These are phyloP conservation scores for Raffaelea ambrosiae DNA, from an alignment of 2,329 filamentous ascomycete species.

Conservation along the genomic window DNA sequence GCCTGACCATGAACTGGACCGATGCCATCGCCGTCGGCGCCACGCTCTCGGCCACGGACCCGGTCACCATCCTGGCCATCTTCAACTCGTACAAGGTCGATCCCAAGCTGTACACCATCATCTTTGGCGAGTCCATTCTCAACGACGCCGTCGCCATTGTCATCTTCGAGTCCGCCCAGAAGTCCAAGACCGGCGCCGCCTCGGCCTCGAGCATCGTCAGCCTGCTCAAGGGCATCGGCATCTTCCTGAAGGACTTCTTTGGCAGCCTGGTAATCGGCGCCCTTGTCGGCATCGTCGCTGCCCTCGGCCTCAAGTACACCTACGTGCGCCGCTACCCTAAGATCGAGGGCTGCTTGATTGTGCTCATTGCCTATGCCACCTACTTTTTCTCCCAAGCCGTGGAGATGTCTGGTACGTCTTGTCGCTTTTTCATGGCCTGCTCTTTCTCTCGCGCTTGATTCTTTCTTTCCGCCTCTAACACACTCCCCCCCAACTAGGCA, in stretches of 20 bases:
- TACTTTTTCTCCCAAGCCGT: constrained; percentile 98
- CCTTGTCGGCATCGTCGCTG: constrained; percentile 76
- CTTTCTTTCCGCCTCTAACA: constrained; percentile 1
- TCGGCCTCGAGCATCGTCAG: constrained; percentile 68
- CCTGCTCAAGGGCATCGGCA: constrained; percentile 83
- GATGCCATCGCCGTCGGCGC: constrained; percentile 96
- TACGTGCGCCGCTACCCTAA: constrained; percentile 87
- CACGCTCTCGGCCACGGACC: constrained; percentile 92
- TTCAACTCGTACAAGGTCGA: constrained; percentile 99
- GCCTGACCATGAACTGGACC: constrained; percentile 79
- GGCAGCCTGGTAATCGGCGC: constrained; percentile 86
- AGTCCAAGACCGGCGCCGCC: constrained; percentile 71
- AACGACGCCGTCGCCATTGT: constrained; percentile 99
- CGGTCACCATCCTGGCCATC: constrained; percentile 94
- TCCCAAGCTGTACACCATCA: constrained; percentile 95
- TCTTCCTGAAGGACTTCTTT: constrained; percentile 95
- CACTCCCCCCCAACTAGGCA: constrained; percentile 53
- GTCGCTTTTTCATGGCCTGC: background rate
- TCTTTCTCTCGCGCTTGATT: background rate
- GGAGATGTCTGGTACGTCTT: constrained; percentile 76
- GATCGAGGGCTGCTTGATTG: constrained; percentile 90
- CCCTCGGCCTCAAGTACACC: constrained; percentile 86
- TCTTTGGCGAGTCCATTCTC: constrained; percentile 95
- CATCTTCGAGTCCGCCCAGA: constrained; percentile 93
- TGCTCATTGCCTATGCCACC: constrained; percentile 89